These are phyloP conservation scores for Glutinoglossum americanum DNA, from an alignment of 495 filamentous ascomycete species.

Conservation along the genomic window DNA sequence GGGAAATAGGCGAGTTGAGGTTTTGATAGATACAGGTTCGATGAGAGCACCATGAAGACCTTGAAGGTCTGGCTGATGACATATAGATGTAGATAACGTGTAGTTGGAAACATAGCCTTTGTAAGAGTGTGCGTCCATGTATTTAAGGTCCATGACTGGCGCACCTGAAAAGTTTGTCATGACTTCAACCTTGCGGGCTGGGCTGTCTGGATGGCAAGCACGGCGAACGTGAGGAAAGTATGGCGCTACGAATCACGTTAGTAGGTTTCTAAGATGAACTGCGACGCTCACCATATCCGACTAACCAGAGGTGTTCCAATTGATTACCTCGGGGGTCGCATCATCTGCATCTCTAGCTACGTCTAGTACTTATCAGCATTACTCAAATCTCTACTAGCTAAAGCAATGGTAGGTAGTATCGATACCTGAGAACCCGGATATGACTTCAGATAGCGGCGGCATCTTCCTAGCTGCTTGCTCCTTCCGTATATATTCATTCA, in stretches of 20 bases:
- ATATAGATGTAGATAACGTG: conserved; percentile 14
- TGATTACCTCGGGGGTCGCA: neutral
- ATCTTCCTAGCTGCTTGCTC: conserved; percentile 8
- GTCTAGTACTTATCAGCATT: neutral
- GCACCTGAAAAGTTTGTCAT: conserved; percentile 11
- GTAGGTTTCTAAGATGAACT: neutral
- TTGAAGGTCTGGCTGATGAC: conserved; percentile 15
- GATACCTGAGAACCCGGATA: conserved; percentile 7
- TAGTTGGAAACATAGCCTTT: conserved; percentile 19
- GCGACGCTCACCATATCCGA: neutral
- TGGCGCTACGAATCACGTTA: neutral
- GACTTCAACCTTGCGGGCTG: conserved; percentile 11
- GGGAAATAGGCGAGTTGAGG: conserved; percentile 37
- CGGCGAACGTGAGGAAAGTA: neutral
- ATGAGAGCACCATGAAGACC: conserved; percentile 50
- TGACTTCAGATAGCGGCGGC: conserved; percentile 5
- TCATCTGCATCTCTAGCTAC: neutral
- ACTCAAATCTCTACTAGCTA: neutral
- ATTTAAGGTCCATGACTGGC: conserved; percentile 8
- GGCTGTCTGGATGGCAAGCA: conserved; percentile 15
- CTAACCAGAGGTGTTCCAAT: neutral
- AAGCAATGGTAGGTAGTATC: conserved; percentile 24
- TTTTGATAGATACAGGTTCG: conserved; percentile 34
- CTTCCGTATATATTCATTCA: conserved; percentile 13
- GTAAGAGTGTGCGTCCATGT: conserved; percentile 9